Conservation (phyloP, 2,329 filamentous ascomycete genomes). For the Malbranchea cinnamomea region DNA sequence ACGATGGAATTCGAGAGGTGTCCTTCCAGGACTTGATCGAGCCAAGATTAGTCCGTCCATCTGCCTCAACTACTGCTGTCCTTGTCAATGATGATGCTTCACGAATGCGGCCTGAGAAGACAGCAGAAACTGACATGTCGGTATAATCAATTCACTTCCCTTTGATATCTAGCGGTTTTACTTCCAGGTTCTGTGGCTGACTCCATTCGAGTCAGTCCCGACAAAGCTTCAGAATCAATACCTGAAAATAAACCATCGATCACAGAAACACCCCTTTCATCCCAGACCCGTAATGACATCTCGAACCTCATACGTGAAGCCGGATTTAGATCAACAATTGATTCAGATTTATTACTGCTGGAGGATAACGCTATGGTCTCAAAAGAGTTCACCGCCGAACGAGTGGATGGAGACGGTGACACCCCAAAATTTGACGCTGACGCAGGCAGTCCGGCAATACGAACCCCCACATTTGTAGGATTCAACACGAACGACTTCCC, state of each 20-base stretch:
- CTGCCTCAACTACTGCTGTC: neutral
- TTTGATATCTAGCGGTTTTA: constrained; percentile 11
- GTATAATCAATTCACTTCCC: constrained; percentile 20
- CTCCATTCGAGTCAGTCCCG: constrained; percentile 8
- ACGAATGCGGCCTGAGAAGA: constrained; percentile 16
- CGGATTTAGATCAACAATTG: constrained; percentile 33
- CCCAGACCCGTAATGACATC: constrained; percentile 27
- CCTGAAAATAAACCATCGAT: constrained; percentile 5
- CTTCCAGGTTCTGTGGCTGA: constrained; percentile 7
- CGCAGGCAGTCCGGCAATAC: constrained; percentile 4
- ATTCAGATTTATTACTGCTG: constrained; percentile 18
- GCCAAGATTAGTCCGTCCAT: constrained; percentile 45
- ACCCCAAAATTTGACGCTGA: neutral
- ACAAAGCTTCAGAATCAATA: constrained; percentile 4
- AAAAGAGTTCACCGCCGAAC: neutral
- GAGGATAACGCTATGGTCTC: neutral
- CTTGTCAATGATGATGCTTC: constrained; percentile 9
- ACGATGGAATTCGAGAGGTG: constrained; percentile 48
- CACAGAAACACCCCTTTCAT: constrained; percentile 14
- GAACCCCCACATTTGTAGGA: constrained; percentile 7
- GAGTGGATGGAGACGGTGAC: constrained; percentile 2
- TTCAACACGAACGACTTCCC: constrained; percentile 11
- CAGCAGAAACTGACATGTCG: constrained; percentile 23
- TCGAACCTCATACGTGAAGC: constrained; percentile 33
- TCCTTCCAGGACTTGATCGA: constrained; percentile 50